Percentiles rank a stretch among this genome's conserved stretches.
Evolutionary conservation across 495 filamentous ascomycete species (phyloP).

Genomic region (Lophiostoma macrostomum): DNA sequence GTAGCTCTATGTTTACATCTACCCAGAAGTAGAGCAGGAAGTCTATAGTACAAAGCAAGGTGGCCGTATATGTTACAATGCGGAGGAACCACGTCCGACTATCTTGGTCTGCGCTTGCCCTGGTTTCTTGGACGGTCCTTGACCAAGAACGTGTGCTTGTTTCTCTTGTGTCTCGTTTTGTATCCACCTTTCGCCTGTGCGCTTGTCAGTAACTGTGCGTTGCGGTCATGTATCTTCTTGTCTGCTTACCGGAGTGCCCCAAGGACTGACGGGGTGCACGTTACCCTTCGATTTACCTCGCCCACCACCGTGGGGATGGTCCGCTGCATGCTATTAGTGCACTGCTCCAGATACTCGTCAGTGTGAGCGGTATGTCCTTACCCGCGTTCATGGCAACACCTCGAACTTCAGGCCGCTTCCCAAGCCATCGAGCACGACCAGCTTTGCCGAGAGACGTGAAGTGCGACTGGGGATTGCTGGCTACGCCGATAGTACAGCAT

Average conservation of each 20-base stretch:
- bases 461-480: slow-evolving; percentile 89
- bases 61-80: slow-evolving; percentile 10
- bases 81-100: not conserved
- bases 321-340: slow-evolving; percentile 50
- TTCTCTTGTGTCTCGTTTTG: slow-evolving; percentile 75
- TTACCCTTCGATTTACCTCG: slow-evolving; percentile 99
- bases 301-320: slow-evolving; percentile 98
- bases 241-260: slow-evolving; percentile 83
- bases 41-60: not conserved
- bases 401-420: slow-evolving; percentile 88
- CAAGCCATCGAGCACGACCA: slow-evolving; percentile 85
- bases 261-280: slow-evolving; percentile 85
- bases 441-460: slow-evolving; percentile 92
- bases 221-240: not conserved
- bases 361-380: slow-evolving; percentile 40
- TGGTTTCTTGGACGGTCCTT: slow-evolving; percentile 44
- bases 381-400: slow-evolving; percentile 97
- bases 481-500: slow-evolving; percentile 87
- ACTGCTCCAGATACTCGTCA: not conserved
- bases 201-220: slow-evolving; percentile 11
- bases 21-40: too few relatives aligned
- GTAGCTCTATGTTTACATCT: too few relatives aligned
- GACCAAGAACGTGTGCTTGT: slow-evolving; percentile 45
- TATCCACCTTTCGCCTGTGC: slow-evolving; percentile 87
- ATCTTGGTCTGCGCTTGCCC: slow-evolving; percentile 42